phyloP scores from a whole-genome alignment of 2,329 filamentous ascomycete genomes.

The Exophiala sp. region DNA sequence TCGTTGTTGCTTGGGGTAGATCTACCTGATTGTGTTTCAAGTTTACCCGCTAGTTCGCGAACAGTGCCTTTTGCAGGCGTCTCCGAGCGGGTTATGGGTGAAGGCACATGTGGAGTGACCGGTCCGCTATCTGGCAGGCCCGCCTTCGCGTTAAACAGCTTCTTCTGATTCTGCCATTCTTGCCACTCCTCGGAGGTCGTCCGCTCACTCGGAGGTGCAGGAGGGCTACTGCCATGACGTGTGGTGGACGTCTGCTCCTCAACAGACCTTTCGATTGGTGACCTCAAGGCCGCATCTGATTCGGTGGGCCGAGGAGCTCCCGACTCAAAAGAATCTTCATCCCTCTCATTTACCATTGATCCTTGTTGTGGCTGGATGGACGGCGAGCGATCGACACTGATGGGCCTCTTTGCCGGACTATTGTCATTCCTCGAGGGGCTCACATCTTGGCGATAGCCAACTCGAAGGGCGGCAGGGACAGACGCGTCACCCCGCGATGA shows the following conservation, averaged over 20 bases:
- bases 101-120: not conserved
- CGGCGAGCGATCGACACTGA: slow-evolving; percentile 44
- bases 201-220: not conserved
- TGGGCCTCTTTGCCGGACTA: slow-evolving; percentile 59
- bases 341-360: slow-evolving; percentile 31
- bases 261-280: slow-evolving; percentile 7
- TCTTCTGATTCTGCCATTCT: slow-evolving; percentile 16
- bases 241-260: slow-evolving; percentile 32
- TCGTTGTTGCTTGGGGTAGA: slow-evolving; percentile 20
- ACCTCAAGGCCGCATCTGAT: not conserved
- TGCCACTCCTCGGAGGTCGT: slow-evolving; percentile 18
- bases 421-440: slow-evolving; percentile 58
- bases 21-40: slow-evolving; percentile 37
- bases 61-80: slow-evolving; percentile 51
- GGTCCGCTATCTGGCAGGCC: slow-evolving; percentile 3
- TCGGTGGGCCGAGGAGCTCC: not conserved
- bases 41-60: slow-evolving; percentile 50
- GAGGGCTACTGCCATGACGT: slow-evolving; percentile 17
- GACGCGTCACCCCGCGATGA: slow-evolving; percentile 18
- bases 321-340: not conserved
- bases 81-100: slow-evolving; percentile 35
- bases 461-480: slow-evolving; percentile 42
- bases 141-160: slow-evolving; percentile 9
- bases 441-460: slow-evolving; percentile 56
- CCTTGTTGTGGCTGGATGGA: slow-evolving; percentile 44